Evolutionary conservation across 2,329 filamentous ascomycete species (phyloP).

Genomic region (Colletotrichum plurivorum): DNA sequence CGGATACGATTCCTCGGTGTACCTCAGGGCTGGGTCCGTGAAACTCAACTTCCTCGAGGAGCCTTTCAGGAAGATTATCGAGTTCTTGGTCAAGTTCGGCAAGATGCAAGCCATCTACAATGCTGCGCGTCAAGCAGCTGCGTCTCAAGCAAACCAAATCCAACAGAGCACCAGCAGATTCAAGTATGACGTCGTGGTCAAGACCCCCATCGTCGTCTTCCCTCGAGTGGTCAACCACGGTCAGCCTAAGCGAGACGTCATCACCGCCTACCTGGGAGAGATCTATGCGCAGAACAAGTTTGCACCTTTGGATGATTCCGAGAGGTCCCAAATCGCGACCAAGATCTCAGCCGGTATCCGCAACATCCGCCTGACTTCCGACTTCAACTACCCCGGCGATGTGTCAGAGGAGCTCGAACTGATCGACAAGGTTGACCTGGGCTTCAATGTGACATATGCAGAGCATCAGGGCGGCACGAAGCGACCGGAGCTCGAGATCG

Average conservation of each 20-base stretch:
- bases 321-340: slow-evolving; percentile 83
- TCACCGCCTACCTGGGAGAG: slow-evolving; percentile 95
- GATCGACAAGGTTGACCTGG: slow-evolving; percentile 96
- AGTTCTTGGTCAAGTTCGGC: slow-evolving; percentile 98
- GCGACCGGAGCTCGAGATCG: slow-evolving; percentile 91
- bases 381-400: slow-evolving; percentile 83
- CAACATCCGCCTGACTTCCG: slow-evolving; percentile 91
- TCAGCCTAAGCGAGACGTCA: slow-evolving; percentile 79
- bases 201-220: slow-evolving; percentile 96
- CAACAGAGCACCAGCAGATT: slow-evolving; percentile 92
- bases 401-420: slow-evolving; percentile 90
- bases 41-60: slow-evolving; percentile 98
- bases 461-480: slow-evolving; percentile 85
- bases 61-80: slow-evolving; percentile 97
- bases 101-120: slow-evolving; percentile 99
- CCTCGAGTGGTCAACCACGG: slow-evolving; percentile 82
- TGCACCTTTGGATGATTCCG: slow-evolving; percentile 83
- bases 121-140: slow-evolving; percentile 92
- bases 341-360: slow-evolving; percentile 92
- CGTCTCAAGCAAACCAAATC: slow-evolving; percentile 92
- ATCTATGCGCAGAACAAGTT: slow-evolving; percentile 98
- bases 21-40: slow-evolving; percentile 91
- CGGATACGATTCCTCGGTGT: slow-evolving; percentile 94
- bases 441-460: slow-evolving; percentile 91
- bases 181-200: slow-evolving; percentile 93